phyloP scores from a whole-genome alignment of 164 flowering plant species.

The Litsea cubeba region DNA sequence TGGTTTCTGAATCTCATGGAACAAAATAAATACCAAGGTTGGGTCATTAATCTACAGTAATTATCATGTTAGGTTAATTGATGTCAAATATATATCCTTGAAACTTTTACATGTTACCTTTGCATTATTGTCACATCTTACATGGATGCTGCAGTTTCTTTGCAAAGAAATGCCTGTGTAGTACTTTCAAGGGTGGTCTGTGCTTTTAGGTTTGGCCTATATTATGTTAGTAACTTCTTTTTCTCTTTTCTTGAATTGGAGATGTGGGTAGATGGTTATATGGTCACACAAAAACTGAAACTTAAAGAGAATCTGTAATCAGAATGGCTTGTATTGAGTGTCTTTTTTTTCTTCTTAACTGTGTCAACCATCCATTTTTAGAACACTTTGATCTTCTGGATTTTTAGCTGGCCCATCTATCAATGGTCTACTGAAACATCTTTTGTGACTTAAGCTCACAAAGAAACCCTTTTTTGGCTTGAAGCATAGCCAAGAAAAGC shows the following conservation, averaged over 20 bases:
- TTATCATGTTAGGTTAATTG: not conserved
- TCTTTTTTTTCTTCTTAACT: no score
- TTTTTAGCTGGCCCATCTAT: no score
- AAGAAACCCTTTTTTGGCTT: no score
- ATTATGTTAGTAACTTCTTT: not conserved
- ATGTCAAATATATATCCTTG: not conserved
- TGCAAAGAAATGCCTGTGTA: not conserved
- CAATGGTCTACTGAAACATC: no score
- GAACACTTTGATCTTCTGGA: no score
- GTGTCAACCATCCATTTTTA: no score
- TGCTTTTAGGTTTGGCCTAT: not conserved
- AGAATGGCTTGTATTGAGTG: no score
- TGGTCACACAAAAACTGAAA: no score
- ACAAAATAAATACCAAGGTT: conserved; percentile 77
- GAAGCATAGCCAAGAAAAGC: no score
- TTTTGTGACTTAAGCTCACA: no score
- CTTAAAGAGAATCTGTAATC: no score
- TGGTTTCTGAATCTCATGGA: conserved; percentile 59
- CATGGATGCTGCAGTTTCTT: not conserved
- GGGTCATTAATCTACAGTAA: not conserved
- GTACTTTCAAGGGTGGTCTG: not conserved
- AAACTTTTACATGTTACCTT: not conserved
- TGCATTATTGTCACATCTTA: not conserved
- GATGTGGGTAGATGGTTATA: not conserved
- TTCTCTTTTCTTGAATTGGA: not conserved